Conservation (phyloP, 2,329 filamentous ascomycete genomes). For the Colletotrichum navitas region DNA sequence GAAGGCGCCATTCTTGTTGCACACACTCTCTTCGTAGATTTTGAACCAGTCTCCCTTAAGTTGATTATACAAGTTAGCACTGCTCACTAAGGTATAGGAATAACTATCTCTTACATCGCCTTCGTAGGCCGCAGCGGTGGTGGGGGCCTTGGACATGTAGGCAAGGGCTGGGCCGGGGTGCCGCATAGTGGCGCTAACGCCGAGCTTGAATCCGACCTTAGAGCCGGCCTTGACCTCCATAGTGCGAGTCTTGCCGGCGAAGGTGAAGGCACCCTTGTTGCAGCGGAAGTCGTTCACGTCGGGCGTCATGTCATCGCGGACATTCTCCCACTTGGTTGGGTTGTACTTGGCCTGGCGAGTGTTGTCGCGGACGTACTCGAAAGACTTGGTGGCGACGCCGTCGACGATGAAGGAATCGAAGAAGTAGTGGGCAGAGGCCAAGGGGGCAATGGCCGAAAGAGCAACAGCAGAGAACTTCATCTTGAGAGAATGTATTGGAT, state of each 20-base stretch:
- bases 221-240: slow-evolving; percentile 46
- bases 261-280: slow-evolving; percentile 48
- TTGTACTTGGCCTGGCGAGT: slow-evolving; percentile 46
- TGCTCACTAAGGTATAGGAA: too few relatives aligned
- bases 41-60: slow-evolving; percentile 46
- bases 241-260: slow-evolving; percentile 44
- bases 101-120: slow-evolving; percentile 42
- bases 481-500: background rate
- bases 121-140: slow-evolving; percentile 47
- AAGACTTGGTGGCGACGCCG: slow-evolving; percentile 40
- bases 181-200: slow-evolving; percentile 42
- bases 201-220: slow-evolving; percentile 45
- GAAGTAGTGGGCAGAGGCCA: slow-evolving; percentile 49
- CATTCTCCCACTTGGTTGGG: slow-evolving; percentile 48
- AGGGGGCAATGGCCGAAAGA: slow-evolving; percentile 43
- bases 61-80: too few relatives aligned
- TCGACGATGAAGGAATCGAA: slow-evolving; percentile 47
- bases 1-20: slow-evolving; percentile 43
- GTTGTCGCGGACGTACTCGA: slow-evolving; percentile 46
- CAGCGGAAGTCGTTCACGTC: slow-evolving; percentile 47
- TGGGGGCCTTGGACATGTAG: slow-evolving; percentile 48
- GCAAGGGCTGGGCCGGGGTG: slow-evolving; percentile 45
- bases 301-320: slow-evolving; percentile 44
- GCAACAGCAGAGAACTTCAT: slow-evolving; percentile 45
- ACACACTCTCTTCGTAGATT: slow-evolving; percentile 45